Conservation (phyloP, 805 yeast genomes). For the Ogataea pignaliae region DNA sequence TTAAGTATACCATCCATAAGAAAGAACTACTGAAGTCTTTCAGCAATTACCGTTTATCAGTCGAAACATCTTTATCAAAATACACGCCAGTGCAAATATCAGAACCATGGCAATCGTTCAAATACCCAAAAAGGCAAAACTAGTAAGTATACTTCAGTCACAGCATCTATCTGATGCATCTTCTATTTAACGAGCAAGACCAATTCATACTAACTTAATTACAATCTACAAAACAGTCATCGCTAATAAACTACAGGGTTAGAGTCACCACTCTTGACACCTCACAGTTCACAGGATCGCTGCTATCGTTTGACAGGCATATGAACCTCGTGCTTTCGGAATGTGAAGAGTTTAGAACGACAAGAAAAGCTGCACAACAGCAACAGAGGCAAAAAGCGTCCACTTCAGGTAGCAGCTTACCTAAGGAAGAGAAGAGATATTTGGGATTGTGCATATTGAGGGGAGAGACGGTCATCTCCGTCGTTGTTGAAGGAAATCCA, state of each 20-base stretch:
- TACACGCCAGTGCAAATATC: too few relatives aligned
- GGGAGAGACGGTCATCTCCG: constrained; percentile 81
- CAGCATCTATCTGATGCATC: neutral
- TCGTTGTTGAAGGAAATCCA: constrained; percentile 65
- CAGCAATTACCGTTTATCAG: too few relatives aligned
- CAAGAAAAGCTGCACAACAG: constrained; percentile 48
- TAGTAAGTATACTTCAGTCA: constrained; percentile 27
- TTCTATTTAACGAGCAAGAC: neutral
- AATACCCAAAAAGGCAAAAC: constrained; percentile 40
- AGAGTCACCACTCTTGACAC: constrained; percentile 75
- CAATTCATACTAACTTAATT: constrained; percentile 8
- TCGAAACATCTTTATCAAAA: too few relatives aligned
- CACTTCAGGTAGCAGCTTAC: constrained; percentile 23
- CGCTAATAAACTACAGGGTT: constrained; percentile 68
- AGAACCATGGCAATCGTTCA: constrained; percentile 24
- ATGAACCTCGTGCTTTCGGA: constrained; percentile 84
- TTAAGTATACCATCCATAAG: too few relatives aligned
- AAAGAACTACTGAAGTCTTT: too few relatives aligned
- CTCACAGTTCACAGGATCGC: constrained; percentile 70
- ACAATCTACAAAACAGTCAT: constrained; percentile 35
- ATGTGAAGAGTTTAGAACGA: constrained; percentile 75
- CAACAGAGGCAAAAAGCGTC: constrained; percentile 13
- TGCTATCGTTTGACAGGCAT: constrained; percentile 84
- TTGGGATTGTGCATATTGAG: constrained; percentile 80
- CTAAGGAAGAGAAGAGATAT: constrained; percentile 64